Conservation (phyloP, 441 rosid species). For the Croton setiger region DNA sequence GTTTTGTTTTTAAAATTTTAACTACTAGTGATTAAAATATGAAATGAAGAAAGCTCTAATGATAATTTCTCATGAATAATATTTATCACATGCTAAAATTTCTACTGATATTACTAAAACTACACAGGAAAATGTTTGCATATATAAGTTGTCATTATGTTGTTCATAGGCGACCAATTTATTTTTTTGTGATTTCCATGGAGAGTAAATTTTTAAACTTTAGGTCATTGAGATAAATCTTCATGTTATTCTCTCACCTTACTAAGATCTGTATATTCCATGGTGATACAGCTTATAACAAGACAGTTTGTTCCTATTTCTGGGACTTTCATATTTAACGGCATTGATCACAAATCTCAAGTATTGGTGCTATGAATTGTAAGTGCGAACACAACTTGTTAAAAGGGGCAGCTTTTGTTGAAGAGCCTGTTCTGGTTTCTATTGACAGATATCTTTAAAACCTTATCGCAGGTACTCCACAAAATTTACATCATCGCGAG, state of each 20-base stretch:
- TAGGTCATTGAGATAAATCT: constrained; percentile 1
- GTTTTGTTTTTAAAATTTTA: too few species aligned
- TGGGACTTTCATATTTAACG: constrained; percentile 82
- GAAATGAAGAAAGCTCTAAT: too few species aligned
- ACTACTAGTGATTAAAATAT: too few species aligned
- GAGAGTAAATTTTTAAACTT: too few species aligned
- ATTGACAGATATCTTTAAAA: constrained; percentile 19
- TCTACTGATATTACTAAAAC: too few species aligned
- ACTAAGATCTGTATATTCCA: neutral
- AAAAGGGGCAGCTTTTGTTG: neutral
- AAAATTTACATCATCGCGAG: constrained; percentile 1
- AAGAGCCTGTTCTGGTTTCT: neutral
- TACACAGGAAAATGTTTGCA: too few species aligned
- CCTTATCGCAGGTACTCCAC: constrained; percentile 4
- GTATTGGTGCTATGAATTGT: constrained; percentile 46
- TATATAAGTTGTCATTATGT: too few species aligned
- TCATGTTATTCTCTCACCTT: neutral
- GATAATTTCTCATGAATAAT: too few species aligned
- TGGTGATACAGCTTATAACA: constrained; percentile 69
- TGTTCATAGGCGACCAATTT: too few species aligned
- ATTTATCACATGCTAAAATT: too few species aligned
- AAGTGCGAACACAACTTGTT: constrained; percentile 11
- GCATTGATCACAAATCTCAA: constrained; percentile 92
- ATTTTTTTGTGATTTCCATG: too few species aligned
- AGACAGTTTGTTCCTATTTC: constrained; percentile 89